A percentile compares a stretch with the other conserved stretches of the same genome.
Conservation (phyloP, 495 filamentous ascomycete species). For the Wilcoxina mikolae region DNA sequence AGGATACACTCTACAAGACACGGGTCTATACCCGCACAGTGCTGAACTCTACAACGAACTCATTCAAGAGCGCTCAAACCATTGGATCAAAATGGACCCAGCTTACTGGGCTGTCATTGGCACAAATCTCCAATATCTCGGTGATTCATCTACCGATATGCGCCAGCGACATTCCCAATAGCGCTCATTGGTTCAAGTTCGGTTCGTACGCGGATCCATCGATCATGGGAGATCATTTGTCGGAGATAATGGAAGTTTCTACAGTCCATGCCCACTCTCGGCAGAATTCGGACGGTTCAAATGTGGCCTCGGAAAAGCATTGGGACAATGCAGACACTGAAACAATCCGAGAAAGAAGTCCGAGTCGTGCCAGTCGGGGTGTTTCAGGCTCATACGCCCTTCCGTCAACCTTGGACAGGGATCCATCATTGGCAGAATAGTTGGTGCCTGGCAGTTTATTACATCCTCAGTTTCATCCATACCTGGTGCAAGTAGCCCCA, state of each 20-base stretch:
- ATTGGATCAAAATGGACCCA: neutral
- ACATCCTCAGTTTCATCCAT: neutral
- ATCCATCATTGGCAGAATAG: too few species aligned
- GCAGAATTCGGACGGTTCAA: too few species aligned
- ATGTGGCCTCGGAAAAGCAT: too few species aligned
- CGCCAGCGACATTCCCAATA: neutral
- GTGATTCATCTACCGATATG: neutral
- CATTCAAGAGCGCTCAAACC: neutral
- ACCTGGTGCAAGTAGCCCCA: neutral
- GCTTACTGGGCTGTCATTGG: neutral
- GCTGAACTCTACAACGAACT: neutral
- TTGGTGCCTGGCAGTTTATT: too few species aligned
- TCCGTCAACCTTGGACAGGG: too few species aligned
- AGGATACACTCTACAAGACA: neutral
- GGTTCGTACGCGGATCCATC: neutral
- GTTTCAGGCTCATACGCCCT: too few species aligned
- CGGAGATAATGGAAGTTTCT: too few species aligned
- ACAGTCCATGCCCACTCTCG: too few species aligned
- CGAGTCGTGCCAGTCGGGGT: too few species aligned
- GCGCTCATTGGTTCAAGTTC: neutral
- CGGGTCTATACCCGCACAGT: neutral
- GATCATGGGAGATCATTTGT: too few species aligned
- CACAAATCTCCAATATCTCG: neutral
- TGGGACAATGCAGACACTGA: too few species aligned
- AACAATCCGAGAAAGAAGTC: too few species aligned